phyloP scores from a whole-genome alignment of 2,329 filamentous ascomycete species.

The Tolypocladium sp. region DNA sequence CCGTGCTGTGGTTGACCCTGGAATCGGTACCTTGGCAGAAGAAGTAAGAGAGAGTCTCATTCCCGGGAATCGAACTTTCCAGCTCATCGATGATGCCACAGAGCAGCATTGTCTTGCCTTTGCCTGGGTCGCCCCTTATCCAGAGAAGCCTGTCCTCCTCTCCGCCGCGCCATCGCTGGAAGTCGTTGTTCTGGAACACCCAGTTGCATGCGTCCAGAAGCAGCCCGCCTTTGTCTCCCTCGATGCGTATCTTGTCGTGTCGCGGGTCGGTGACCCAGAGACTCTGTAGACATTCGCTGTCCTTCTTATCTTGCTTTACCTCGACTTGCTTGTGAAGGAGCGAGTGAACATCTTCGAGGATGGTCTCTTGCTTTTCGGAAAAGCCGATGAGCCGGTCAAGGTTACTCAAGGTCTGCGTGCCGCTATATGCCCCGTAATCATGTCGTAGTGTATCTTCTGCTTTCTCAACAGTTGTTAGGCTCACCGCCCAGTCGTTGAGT shows the following conservation, averaged over 20 bases:
- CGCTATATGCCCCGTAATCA: background rate
- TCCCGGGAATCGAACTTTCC: background rate
- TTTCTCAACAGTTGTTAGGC: background rate
- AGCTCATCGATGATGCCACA: conserved; percentile 17
- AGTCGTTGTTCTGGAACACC: conserved; percentile 17
- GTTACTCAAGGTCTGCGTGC: background rate
- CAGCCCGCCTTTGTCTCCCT: conserved; percentile 2
- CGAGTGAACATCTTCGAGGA: background rate
- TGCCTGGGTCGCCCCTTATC: conserved; percentile 24
- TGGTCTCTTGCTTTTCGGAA: background rate
- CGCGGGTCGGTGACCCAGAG: background rate
- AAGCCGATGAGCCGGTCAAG: background rate
- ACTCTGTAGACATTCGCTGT: background rate
- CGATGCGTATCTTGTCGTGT: conserved; percentile 14
- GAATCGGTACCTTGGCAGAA: conserved; percentile 32
- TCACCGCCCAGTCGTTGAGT: background rate
- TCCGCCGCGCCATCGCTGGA: conserved; percentile 15
- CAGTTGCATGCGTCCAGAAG: conserved; percentile 18
- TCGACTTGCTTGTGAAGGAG: background rate
- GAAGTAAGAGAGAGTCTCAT: conserved; percentile 18
- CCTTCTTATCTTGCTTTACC: background rate
- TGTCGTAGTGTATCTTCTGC: background rate
- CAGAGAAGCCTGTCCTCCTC: conserved; percentile 14
- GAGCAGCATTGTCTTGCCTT: conserved; percentile 28
- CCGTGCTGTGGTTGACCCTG: conserved; percentile 24